Evolutionary conservation across 371 early-diverging fungal genomes (phyloP).

Genomic region (Zychaea mexicana): DNA sequence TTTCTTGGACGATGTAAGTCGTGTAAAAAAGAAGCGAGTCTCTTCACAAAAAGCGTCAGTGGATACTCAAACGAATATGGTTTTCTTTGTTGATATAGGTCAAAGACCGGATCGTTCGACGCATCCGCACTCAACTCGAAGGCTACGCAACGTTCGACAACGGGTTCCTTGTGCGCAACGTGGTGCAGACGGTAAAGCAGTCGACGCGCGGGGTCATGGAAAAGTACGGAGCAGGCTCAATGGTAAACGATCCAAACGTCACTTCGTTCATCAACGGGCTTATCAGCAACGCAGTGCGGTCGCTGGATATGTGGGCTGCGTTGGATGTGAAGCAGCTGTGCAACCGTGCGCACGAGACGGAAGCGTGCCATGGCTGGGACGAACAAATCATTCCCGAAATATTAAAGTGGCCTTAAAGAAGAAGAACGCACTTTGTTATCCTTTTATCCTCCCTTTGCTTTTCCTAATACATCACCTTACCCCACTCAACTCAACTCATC

Average conservation of each 20-base stretch:
- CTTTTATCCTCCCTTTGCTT: not conserved
- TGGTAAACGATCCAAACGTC: slow-evolving; percentile 29
- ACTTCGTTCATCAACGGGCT: slow-evolving; percentile 29
- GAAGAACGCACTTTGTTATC: not conserved
- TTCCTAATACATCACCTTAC: not conserved
- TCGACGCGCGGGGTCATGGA: slow-evolving; percentile 29
- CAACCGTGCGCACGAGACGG: slow-evolving; percentile 29
- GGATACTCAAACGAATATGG: not conserved
- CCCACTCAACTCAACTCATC: too few species aligned
- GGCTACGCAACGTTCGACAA: slow-evolving; percentile 34
- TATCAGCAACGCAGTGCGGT: slow-evolving; percentile 24
- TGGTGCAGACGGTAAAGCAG: slow-evolving; percentile 31
- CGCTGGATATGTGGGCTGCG: slow-evolving; percentile 35
- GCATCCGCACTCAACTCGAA: slow-evolving; percentile 32
- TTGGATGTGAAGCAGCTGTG: slow-evolving; percentile 41
- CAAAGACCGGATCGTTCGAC: slow-evolving; percentile 42
- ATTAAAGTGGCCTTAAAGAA: slow-evolving; percentile 48
- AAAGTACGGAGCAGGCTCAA: slow-evolving; percentile 38
- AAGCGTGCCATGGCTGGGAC: slow-evolving; percentile 48
- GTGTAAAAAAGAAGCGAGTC: too few species aligned
- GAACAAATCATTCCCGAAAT: slow-evolving; percentile 43
- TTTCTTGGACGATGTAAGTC: slow-evolving; percentile 40
- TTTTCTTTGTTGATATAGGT: slow-evolving; percentile 17
- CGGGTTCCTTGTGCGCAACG: slow-evolving; percentile 33
- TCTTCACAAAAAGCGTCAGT: too few species aligned